Evolutionary conservation across 1,139 yeast genomes (phyloP), one percentile per base, ranked within the genome.

Genomic region (Arxiozyma telluris): DNA sequence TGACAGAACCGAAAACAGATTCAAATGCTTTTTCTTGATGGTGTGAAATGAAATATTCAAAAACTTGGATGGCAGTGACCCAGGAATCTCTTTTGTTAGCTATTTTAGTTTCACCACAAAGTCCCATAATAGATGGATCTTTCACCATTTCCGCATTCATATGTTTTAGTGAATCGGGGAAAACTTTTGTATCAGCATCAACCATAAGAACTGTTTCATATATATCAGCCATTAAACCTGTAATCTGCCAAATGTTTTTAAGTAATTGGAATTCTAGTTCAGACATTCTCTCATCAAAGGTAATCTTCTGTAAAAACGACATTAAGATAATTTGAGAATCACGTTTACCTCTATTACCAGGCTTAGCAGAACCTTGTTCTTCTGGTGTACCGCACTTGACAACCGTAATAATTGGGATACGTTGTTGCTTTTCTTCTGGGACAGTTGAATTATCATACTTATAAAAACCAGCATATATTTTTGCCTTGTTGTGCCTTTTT

Each of bases 311-410:
- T 64, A 93, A 76, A 71, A 91, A 91, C 0, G 93, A 82, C 98
- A 93, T 93, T 64, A 93, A 75, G 58, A 93, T 85, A 58, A 93
- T 84, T 71, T 93, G 98, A 25, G 97, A 89, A 71, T 93, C 98
- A 73, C 98, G 87, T 71, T 93, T 93, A 72, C 98, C 98, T 76
- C 98, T 83, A 71, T 93, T 93, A 64, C 98, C 98, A 15, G 98
- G 97, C 66, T 93, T 93, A n/a, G 94, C 77, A 7, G 84, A 73
- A 21, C 67, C 69, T 21, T 82, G 83, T 69, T 93, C 98, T 42
- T 80, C 85, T 6, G 93, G 90, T 0, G 96, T 87, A 59, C 98
- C 98, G 71, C 96, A 89, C 70, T 93, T 93, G 48, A 89, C 96
- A 63, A 93, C 76, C 27, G 85, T 75, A 30, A 93, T 67, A 64